Evolutionary conservation across 2,329 filamentous ascomycete genomes (phyloP).

Genomic region (Penicillium sp.): DNA sequence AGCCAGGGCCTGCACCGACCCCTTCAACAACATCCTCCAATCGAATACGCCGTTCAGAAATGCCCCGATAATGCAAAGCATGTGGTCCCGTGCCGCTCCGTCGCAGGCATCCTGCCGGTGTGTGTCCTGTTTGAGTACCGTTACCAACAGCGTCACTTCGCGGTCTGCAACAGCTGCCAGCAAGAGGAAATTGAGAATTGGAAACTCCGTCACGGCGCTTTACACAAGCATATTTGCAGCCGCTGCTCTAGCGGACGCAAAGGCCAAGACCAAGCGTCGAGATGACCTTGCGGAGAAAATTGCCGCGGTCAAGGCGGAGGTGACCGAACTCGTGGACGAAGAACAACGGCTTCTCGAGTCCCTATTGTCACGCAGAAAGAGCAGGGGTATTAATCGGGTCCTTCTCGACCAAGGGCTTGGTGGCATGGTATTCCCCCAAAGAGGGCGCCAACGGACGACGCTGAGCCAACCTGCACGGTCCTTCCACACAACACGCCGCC

Average conservation of each 20-base stretch:
- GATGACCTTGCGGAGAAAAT: constrained; percentile 39
- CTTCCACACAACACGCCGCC: constrained; percentile 14
- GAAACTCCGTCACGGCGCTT: constrained; percentile 40
- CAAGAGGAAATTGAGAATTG: constrained; percentile 35
- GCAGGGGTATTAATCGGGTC: constrained; percentile 13
- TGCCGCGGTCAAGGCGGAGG: constrained; percentile 39
- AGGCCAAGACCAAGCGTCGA: constrained; percentile 35
- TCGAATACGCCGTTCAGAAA: constrained; percentile 14
- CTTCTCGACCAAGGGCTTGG: constrained; percentile 23
- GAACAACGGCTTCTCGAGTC: constrained; percentile 32
- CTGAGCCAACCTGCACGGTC: constrained; percentile 13
- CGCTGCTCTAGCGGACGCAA: constrained; percentile 38
- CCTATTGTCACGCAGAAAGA: constrained; percentile 23
- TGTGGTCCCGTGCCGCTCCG: constrained; percentile 39
- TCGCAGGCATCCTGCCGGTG: constrained; percentile 38
- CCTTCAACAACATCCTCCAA: background rate
- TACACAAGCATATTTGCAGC: constrained; percentile 41
- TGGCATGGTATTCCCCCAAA: constrained; percentile 13
- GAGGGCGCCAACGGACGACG: constrained; percentile 7
- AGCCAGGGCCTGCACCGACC: constrained; percentile 13
- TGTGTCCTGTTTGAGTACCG: constrained; percentile 36
- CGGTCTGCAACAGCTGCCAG: constrained; percentile 32
- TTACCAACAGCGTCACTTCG: constrained; percentile 30
- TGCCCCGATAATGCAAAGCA: constrained; percentile 39
- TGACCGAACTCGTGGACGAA: constrained; percentile 35